A percentile compares a stretch with the other conserved stretches of the same genome.
Evolutionary conservation across 2,329 filamentous ascomycete genomes (phyloP).

Genomic region (Drechslerella stenobrocha): DNA sequence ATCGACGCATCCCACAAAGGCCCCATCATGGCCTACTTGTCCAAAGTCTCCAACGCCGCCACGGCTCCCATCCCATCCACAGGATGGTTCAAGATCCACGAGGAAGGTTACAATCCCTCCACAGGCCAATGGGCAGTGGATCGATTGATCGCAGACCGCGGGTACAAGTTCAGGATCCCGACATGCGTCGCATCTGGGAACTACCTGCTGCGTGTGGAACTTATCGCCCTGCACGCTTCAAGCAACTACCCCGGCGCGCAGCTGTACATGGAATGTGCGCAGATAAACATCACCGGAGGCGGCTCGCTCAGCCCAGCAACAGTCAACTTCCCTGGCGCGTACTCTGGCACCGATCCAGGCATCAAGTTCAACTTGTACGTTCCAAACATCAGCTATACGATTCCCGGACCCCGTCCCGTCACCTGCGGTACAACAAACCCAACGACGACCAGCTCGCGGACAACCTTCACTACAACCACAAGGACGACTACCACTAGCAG

Average conservation of each 20-base stretch:
- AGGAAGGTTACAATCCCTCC: conserved; percentile 56
- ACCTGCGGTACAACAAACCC: conserved; percentile 43
- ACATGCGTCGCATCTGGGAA: conserved; percentile 54
- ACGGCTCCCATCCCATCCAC: conserved; percentile 57
- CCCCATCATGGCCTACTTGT: conserved; percentile 55
- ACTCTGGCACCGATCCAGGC: conserved; percentile 47
- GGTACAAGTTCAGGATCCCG: conserved; percentile 57
- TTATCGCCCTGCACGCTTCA: conserved; percentile 52
- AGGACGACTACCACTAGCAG: background rate
- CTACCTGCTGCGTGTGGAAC: conserved; percentile 50
- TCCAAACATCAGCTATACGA: conserved; percentile 55
- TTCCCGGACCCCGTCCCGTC: conserved; percentile 56
- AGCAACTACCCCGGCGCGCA: conserved; percentile 47
- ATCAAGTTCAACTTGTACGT: conserved; percentile 52
- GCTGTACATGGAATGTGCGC: conserved; percentile 53
- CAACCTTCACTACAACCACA: conserved; percentile 7
- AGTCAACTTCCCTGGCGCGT: conserved; percentile 53
- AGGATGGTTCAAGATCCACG: conserved; percentile 60
- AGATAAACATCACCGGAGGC: conserved; percentile 52
- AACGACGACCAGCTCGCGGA: conserved; percentile 10
- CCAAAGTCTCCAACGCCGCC: conserved; percentile 55
- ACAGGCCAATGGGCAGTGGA: conserved; percentile 60
- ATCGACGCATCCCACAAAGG: conserved; percentile 62
- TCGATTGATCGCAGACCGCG: conserved; percentile 59
- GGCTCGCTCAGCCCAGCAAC: conserved; percentile 49